Conservation (phyloP, 2,329 filamentous ascomycete species). For the Nothomitra cinnamomea region DNA sequence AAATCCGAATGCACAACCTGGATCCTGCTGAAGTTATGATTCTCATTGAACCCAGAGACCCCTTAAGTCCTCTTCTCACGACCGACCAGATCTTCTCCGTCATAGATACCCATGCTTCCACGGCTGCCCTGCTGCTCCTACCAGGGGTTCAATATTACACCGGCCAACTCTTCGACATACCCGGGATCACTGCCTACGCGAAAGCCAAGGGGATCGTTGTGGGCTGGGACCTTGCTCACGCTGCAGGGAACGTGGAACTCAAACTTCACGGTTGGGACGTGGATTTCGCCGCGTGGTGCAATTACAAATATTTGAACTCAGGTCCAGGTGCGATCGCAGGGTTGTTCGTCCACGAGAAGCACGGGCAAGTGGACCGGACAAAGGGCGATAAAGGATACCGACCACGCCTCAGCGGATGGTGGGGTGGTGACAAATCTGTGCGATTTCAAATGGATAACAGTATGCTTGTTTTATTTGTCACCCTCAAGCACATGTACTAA, state of each 20-base stretch:
- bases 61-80: constrained; percentile 38
- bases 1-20: constrained; percentile 54
- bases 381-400: constrained; percentile 33
- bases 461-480: constrained; percentile 11
- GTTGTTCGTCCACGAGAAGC: constrained; percentile 61
- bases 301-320: constrained; percentile 85
- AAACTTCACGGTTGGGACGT: constrained; percentile 75
- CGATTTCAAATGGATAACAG: constrained; percentile 72
- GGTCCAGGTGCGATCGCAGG: constrained; percentile 70
- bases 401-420: constrained; percentile 67
- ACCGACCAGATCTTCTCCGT: constrained; percentile 54
- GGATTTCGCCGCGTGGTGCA: constrained; percentile 86
- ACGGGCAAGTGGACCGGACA: constrained; percentile 38
- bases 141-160: constrained; percentile 88
- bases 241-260: constrained; percentile 67
- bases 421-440: constrained; percentile 60
- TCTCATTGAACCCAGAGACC: constrained; percentile 46
- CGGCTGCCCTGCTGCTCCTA: constrained; percentile 60
- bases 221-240: constrained; percentile 81
- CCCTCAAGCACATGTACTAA: constrained; percentile 1
- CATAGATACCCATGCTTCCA: constrained; percentile 58
- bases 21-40: constrained; percentile 53
- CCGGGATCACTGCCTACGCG: constrained; percentile 61
- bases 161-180: constrained; percentile 74
- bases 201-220: constrained; percentile 53